Evolutionary conservation across 73 alveolate species (phyloP), one percentile per base, ranked within the genome.

Genomic region (Urostyla sp.): DNA sequence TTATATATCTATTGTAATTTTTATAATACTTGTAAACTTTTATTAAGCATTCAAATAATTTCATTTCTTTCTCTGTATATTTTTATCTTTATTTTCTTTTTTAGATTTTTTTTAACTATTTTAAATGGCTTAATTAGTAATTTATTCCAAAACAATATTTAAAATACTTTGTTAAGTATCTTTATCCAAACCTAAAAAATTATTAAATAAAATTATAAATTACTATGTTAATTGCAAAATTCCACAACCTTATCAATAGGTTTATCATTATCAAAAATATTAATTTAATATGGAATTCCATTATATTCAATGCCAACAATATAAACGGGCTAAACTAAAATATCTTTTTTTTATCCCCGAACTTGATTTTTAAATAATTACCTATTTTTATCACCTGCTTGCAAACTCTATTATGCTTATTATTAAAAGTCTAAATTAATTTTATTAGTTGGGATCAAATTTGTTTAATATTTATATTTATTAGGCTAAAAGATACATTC

Each of bases 401-500:
- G n/a, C n/a, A n/a, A n/a, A 6, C 16, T 58, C n/a, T 5, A 27
- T 13, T 27, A 6, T 6, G 24, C 6, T n/a, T 6, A 11, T n/a
- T n/a, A 24, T 23, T 54, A 16, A 54, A 8, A 11, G 24, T 13
- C 31, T 54, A 54, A 20, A 6, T 50, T 50, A 7, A 7, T 15
- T 16, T 50, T 50, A 32, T 18, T 8, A 8, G 23, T 16, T 7
- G 61, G 61, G 6, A 15, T 50, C 10, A 18, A 18, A 5, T 50
- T 5, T 7, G 6, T 40, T 40, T 40, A 15, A 40, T 40, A 13
- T 59, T 34, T 59, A 8, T 11, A 6, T 59, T 23, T 38, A 23
- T 63, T 63, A 16, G 79, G 79, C 21, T 40, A 23, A 40, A 63
- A 63, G 7, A 60, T 63, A 16, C 16, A 40, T 24, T 63, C 79